These are phyloP conservation scores for Spironucleus salmonicida DNA, from an alignment of 208 protist genomes.

Conservation along the genomic window DNA sequence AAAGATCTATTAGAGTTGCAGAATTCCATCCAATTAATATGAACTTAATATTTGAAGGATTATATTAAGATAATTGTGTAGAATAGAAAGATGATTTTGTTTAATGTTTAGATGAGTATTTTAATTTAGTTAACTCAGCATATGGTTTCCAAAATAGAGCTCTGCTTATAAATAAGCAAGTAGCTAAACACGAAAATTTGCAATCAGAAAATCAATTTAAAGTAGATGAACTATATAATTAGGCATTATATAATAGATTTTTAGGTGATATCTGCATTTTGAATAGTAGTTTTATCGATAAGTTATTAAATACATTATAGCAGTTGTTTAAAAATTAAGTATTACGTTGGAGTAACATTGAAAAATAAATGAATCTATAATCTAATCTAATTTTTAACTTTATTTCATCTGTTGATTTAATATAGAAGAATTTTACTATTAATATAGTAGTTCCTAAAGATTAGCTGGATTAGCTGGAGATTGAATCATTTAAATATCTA, in stretches of 20 bases:
- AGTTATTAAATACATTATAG: background rate
- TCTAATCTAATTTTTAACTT: background rate
- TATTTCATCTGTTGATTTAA: slow-evolving; percentile 7
- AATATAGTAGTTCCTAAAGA: background rate
- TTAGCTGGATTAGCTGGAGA: background rate
- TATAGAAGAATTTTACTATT: background rate
- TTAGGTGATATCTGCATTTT: background rate
- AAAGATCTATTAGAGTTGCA: background rate
- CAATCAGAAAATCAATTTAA: background rate
- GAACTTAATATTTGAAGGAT: background rate
- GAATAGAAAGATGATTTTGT: background rate
- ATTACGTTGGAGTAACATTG: background rate
- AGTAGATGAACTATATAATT: background rate
- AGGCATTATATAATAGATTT: background rate
- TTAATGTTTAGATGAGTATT: slow-evolving; percentile 9
- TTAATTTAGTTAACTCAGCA: background rate
- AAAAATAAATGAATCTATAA: background rate
- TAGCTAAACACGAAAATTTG: background rate
- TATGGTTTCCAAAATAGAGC: background rate
- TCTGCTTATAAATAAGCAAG: background rate
- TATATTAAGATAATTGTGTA: background rate
- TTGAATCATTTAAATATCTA: background rate
- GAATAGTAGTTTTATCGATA: background rate
- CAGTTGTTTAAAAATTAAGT: background rate
- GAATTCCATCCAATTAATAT: slow-evolving; percentile 19